Evolutionary conservation across 2,329 filamentous ascomycete genomes (phyloP).

Genomic region (Colletotrichum agaves): DNA sequence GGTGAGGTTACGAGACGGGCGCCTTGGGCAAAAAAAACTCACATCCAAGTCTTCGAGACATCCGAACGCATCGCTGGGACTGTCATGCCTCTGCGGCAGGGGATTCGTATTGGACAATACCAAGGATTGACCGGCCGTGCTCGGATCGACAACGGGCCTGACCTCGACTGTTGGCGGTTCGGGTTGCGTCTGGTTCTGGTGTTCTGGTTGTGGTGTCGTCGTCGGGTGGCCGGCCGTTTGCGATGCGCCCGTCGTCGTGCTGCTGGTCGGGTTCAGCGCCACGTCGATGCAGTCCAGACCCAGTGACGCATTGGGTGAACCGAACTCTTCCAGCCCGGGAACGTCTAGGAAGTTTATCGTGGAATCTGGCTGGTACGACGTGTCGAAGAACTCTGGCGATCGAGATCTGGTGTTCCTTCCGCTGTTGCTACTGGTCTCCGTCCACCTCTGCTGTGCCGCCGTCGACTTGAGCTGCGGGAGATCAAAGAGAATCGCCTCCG

Average conservation of each 20-base stretch:
- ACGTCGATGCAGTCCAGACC: conserved; percentile 2
- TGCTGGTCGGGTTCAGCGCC: neutral
- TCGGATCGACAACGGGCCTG: neutral
- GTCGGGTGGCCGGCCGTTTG: neutral
- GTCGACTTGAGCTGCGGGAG: conserved; percentile 3
- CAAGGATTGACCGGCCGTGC: neutral
- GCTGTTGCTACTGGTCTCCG: neutral
- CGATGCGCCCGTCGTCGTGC: neutral
- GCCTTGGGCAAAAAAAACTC: neutral
- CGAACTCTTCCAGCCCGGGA: conserved; percentile 1
- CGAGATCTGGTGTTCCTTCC: conserved; percentile 5
- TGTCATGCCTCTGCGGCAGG: neutral
- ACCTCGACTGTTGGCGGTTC: neutral
- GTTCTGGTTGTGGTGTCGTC: neutral
- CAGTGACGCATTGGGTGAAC: neutral
- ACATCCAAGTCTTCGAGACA: conserved; percentile 3
- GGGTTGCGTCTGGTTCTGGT: neutral
- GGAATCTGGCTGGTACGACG: neutral
- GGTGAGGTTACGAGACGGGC: too few species aligned
- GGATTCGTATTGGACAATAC: neutral
- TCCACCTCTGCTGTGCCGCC: conserved; percentile 15
- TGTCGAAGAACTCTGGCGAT: conserved; percentile 3
- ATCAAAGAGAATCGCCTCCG: conserved; percentile 13
- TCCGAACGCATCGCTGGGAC: conserved; percentile 11
- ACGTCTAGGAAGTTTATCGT: conserved; percentile 10